phyloP scores from a whole-genome alignment of 2,329 filamentous ascomycete genomes.

The Pseudogymnoascus sp. region DNA sequence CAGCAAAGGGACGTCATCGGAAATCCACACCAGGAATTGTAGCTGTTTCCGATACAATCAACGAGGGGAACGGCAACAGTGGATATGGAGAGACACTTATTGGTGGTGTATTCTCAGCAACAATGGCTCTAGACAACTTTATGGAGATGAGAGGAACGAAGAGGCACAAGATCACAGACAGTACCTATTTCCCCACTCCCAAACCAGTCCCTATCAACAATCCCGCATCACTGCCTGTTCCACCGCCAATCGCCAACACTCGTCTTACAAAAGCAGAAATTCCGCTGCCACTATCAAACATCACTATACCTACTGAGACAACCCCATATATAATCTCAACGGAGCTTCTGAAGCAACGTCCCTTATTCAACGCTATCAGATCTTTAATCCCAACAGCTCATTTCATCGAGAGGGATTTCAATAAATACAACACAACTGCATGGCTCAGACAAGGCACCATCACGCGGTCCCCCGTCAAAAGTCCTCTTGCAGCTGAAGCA shows the following conservation, averaged over 20 bases:
- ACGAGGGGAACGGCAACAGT: not conserved
- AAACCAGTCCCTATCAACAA: not conserved
- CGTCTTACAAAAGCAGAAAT: not conserved
- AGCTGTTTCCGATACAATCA: not conserved
- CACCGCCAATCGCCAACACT: not conserved
- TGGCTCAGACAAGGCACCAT: slow-evolving; percentile 30
- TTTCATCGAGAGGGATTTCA: slow-evolving; percentile 54
- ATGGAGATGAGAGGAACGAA: slow-evolving; percentile 38
- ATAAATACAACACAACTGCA: slow-evolving; percentile 29
- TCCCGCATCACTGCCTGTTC: not conserved
- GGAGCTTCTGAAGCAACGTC: slow-evolving; percentile 35
- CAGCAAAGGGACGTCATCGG: not conserved
- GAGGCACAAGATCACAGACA: slow-evolving; percentile 24
- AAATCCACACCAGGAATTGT: not conserved
- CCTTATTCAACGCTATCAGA: slow-evolving; percentile 43
- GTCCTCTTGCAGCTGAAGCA: slow-evolving; percentile 46
- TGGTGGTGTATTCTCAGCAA: slow-evolving; percentile 32
- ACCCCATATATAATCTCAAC: slow-evolving; percentile 45
- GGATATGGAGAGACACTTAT: slow-evolving; percentile 13
- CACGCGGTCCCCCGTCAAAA: slow-evolving; percentile 30
- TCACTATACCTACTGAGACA: slow-evolving; percentile 18
- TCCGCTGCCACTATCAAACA: slow-evolving; percentile 18
- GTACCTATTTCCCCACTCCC: slow-evolving; percentile 23
- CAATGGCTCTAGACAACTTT: slow-evolving; percentile 39
- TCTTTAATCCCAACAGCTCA: slow-evolving; percentile 39